Conservation (phyloP, 176 grass and related monocot species). For the Pontederia crassipes region DNA sequence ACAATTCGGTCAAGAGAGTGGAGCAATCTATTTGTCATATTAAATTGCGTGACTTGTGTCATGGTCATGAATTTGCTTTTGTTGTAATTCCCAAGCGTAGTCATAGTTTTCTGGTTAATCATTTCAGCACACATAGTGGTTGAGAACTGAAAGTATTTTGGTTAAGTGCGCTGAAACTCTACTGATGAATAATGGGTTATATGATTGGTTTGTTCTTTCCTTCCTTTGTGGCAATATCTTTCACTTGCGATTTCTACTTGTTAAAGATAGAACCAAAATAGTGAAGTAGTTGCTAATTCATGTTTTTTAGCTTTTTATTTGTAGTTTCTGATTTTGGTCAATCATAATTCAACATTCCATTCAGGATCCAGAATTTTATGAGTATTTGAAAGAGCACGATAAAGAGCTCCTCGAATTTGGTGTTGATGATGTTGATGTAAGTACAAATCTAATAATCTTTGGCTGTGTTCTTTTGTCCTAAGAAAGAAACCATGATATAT, state of each 20-base stretch:
- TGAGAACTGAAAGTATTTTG: too few relatives aligned
- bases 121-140: too few relatives aligned
- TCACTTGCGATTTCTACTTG: not conserved
- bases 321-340: not conserved
- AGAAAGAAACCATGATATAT: conserved; percentile 4
- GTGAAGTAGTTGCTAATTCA: not conserved
- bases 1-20: too few relatives aligned
- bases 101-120: too few relatives aligned
- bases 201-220: not conserved
- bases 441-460: conserved; percentile 1
- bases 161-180: too few relatives aligned
- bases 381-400: conserved; percentile 68
- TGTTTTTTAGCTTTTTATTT: not conserved
- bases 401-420: conserved; percentile 69
- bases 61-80: too few relatives aligned
- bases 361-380: conserved; percentile 86
- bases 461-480: conserved; percentile 5
- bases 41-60: too few relatives aligned
- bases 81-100: too few relatives aligned
- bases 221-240: not conserved
- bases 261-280: not conserved
- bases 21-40: too few relatives aligned
- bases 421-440: conserved; percentile 65
- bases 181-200: not conserved
- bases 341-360: conserved; percentile 1